Evolutionary conservation across 441 rosid genomes (phyloP).

Genomic region (Eugenia klotzschiana): DNA sequence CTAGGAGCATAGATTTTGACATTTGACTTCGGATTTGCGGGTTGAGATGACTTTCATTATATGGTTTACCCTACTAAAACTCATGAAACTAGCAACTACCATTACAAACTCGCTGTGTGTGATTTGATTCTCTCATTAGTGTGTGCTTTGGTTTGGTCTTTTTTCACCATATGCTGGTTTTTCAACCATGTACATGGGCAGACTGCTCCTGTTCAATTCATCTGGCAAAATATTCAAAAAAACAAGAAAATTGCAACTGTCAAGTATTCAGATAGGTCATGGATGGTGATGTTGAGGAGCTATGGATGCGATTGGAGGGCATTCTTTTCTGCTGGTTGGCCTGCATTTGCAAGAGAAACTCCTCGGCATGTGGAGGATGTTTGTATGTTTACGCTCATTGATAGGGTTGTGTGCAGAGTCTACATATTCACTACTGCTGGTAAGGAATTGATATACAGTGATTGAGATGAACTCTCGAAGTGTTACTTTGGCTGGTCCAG

Average conservation of each 20-base stretch:
- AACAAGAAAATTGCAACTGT: neutral
- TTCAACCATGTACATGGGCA: neutral
- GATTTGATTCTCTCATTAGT: too few relatives aligned
- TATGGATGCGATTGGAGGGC: too few relatives aligned
- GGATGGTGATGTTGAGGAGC: rapidly evolving
- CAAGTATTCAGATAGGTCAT: neutral
- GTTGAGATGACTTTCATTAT: too few relatives aligned
- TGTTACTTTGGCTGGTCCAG: neutral
- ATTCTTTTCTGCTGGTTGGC: neutral
- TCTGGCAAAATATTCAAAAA: rapidly evolving
- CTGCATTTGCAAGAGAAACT: neutral
- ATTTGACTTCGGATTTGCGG: too few relatives aligned
- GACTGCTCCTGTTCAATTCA: neutral
- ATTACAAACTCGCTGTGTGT: too few relatives aligned
- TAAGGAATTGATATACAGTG: neutral
- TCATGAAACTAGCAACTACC: too few relatives aligned
- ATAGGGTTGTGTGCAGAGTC: neutral
- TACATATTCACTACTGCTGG: too few relatives aligned
- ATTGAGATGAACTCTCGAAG: neutral
- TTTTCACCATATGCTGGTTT: too few relatives aligned
- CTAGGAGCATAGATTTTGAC: too few relatives aligned
- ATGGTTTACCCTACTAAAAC: too few relatives aligned
- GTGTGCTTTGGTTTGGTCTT: neutral
- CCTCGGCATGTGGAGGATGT: neutral
- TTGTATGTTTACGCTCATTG: neutral